Conservation (phyloP, 106 monocot genomes). For the Dioscorea dumetorum region DNA sequence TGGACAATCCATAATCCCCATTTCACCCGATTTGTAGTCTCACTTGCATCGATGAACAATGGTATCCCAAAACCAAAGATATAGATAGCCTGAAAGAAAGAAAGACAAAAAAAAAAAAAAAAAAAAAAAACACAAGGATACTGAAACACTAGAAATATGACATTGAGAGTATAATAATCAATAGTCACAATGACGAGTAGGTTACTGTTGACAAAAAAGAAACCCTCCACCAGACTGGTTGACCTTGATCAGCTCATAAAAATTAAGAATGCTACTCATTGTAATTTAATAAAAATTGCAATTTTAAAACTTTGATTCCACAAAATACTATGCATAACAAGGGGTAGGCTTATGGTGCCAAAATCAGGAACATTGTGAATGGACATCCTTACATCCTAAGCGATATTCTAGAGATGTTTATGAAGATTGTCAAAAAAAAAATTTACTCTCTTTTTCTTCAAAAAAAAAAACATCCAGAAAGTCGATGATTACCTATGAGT, state of each 20-base stretch:
- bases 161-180: not conserved
- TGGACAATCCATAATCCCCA: slow-evolving; percentile 86
- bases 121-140: not conserved
- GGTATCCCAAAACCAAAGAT: slow-evolving; percentile 83
- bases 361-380: too few relatives aligned
- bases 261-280: not conserved
- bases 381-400: too few relatives aligned
- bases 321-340: too few relatives aligned
- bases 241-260: not conserved
- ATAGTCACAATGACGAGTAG: not conserved
- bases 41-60: slow-evolving; percentile 47
- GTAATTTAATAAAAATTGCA: too few relatives aligned
- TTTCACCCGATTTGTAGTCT: slow-evolving; percentile 38
- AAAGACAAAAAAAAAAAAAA: not conserved
- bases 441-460: too few relatives aligned
- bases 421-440: too few relatives aligned
- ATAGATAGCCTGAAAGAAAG: slow-evolving; percentile 59
- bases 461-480: too few relatives aligned
- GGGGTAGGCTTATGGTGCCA: too few relatives aligned
- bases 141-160: not conserved
- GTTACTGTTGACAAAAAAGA: not conserved
- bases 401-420: too few relatives aligned
- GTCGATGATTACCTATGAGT: not conserved
- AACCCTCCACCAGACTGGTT: not conserved
- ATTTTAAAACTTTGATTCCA: too few relatives aligned